These are phyloP conservation scores for Saccharomyces hybrid DNA, from an alignment of 1,139 yeast genomes.

Conservation along the genomic window DNA sequence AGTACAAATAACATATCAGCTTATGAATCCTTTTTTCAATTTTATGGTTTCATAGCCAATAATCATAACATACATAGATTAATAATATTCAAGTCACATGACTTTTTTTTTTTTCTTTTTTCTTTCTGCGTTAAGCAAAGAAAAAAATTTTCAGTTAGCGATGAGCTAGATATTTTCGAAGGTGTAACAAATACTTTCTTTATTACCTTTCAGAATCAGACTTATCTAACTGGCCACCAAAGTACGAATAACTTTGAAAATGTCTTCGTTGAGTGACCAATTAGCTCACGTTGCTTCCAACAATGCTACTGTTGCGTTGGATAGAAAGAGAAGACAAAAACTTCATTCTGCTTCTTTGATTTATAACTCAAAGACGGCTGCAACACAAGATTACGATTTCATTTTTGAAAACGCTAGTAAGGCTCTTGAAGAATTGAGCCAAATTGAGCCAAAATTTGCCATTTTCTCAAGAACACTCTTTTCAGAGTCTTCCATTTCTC, in stretches of 20 bases:
- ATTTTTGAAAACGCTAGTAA: slow-evolving; percentile 65
- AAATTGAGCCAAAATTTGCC: slow-evolving; percentile 65
- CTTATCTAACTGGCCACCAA: not conserved
- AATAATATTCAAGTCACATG: not conserved
- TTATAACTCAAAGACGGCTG: slow-evolving; percentile 80
- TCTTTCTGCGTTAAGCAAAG: not conserved
- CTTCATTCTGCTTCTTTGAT: slow-evolving; percentile 82
- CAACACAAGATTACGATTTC: slow-evolving; percentile 85
- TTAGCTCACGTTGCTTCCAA: slow-evolving; percentile 61
- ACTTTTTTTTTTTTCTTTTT: not conserved
- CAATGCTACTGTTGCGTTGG: slow-evolving; percentile 69
- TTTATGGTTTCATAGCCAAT: not conserved
- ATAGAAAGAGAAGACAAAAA: slow-evolving; percentile 78
- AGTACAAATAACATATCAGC: not conserved
- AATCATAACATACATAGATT: not conserved
- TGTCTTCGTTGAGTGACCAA: slow-evolving; percentile 69
- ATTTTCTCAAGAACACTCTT: slow-evolving; percentile 67
- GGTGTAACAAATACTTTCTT: not conserved
- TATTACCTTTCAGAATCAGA: not conserved
- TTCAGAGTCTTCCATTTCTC: slow-evolving; percentile 65
- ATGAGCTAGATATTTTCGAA: slow-evolving; percentile 7
- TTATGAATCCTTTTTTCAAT: not conserved
- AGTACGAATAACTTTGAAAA: not conserved
- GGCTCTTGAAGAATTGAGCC: slow-evolving; percentile 65
- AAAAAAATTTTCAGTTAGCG: slow-evolving; percentile 6